Base-by-base conservation (phyloP, 176 grass and related monocot species). In the Zizania latifolia region DNA sequence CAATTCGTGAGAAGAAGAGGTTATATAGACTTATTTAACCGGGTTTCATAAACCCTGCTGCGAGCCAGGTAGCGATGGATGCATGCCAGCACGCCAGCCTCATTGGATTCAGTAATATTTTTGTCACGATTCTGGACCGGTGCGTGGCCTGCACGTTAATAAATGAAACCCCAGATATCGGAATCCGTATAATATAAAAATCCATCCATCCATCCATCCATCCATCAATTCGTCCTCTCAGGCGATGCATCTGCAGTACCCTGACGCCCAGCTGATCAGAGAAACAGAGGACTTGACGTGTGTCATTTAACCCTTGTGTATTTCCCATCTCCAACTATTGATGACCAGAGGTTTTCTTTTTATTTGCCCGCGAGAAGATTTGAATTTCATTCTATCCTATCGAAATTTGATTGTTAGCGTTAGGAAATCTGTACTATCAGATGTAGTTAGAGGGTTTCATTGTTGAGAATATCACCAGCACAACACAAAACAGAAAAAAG, bases 51-150 rank as follows among this genome's bases (percentile, higher is more conserved):
- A n/a, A n/a, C n/a, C n/a, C n/a, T n/a, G n/a, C n/a, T n/a, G n/a
- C n/a, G 6, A 6, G 31, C 30, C 28, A 55, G 31, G 36, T 32
- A 71, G 34, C 5, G 54, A 11, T 24, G 26, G 17, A 32, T 8
- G 13, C 15, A 30, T n/a, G n/a, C n/a, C n/a, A n/a, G 28, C 43
- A 17, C 50, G 65, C 28, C 21, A 24, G 30, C 0, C 27, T 68
- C 10, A 10, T 70, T 55, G 77, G 77, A 45, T 80, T 80, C 65
- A 80, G 53, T 27, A 79, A 58, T 27, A 59, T 69, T 79, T 79
- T 68, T 79, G 63, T 70, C 65, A 26, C 45, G 77, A 70, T 38
- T 26, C 46, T 54, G n/a, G 6, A 33, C 31, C 30, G 39, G 43
- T 38, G 61, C 45, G 32, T 78, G 31, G 22, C 24, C 35, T 57